Conservation (phyloP, 75 land plant species). For the Pseudotsuga menziesii region DNA sequence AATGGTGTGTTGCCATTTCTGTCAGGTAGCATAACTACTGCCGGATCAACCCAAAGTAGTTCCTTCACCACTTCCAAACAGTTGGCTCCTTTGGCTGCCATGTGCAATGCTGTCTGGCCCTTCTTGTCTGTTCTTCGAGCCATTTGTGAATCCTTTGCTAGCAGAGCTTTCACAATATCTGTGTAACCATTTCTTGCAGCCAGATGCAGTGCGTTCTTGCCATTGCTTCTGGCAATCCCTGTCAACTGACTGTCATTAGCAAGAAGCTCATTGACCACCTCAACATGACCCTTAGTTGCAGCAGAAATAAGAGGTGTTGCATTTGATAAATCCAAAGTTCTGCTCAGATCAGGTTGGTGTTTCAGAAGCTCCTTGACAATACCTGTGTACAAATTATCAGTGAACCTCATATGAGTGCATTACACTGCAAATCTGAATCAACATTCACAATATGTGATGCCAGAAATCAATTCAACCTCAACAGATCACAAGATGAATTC, state of each 20-base stretch:
- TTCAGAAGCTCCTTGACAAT: constrained; percentile 61
- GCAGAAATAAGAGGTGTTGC: constrained; percentile 65
- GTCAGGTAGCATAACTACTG: constrained; percentile 68
- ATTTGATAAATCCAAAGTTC: constrained; percentile 45
- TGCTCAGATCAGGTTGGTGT: constrained; percentile 39
- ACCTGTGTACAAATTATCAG: constrained; percentile 22
- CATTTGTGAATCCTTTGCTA: constrained; percentile 48
- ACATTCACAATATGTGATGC: background rate
- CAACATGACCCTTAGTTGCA: constrained; percentile 45
- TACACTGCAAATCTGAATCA: constrained; percentile 1
- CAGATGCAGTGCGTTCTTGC: constrained; percentile 70
- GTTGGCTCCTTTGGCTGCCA: constrained; percentile 67
- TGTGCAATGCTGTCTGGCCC: constrained; percentile 70
- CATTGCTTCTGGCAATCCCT: constrained; percentile 41
- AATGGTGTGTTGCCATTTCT: constrained; percentile 58
- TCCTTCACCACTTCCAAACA: constrained; percentile 44
- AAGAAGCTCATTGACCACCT: constrained; percentile 43
- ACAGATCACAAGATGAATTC: background rate
- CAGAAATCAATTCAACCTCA: constrained; percentile 1
- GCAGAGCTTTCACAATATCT: constrained; percentile 47
- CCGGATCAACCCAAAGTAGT: constrained; percentile 51
- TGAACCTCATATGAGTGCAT: background rate
- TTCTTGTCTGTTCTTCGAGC: constrained; percentile 65
- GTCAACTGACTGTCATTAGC: constrained; percentile 29
- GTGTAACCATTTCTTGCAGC: constrained; percentile 63